A percentile compares a stretch with the other conserved stretches of the same genome.
These are phyloP conservation scores for Tricharina praecox DNA, from an alignment of 495 filamentous ascomycete genomes.

Conservation along the genomic window DNA sequence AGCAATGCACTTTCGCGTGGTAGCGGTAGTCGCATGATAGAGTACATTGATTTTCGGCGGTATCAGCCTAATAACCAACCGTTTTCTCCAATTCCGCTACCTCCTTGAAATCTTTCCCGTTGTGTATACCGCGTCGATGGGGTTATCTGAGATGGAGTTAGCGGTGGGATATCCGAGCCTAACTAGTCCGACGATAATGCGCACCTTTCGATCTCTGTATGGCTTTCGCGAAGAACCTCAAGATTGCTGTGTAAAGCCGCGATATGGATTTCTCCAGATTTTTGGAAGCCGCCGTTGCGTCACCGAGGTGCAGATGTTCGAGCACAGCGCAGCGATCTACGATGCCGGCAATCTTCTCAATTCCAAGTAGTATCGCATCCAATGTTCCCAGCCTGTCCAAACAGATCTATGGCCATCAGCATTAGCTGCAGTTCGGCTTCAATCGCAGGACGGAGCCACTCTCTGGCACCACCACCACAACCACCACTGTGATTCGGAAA, in stretches of 20 bases:
- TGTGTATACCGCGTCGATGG: not conserved
- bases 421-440: not conserved
- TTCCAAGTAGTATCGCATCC: conserved; percentile 16
- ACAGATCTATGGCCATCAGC: conserved; percentile 10
- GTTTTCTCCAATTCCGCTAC: not conserved
- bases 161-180: not conserved
- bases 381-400: conserved; percentile 16
- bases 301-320: conserved; percentile 23
- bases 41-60: not conserved
- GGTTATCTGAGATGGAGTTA: not conserved
- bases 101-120: not conserved
- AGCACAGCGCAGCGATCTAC: conserved; percentile 21
- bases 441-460: too few species aligned
- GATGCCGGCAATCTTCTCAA: conserved; percentile 23
- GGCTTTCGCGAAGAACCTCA: conserved; percentile 1
- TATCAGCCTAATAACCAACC: not conserved
- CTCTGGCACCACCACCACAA: too few species aligned
- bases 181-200: not conserved
- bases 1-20: not conserved
- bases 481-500: too few species aligned
- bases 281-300: not conserved
- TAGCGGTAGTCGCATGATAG: too few species aligned
- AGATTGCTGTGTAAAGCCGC: conserved; percentile 5
- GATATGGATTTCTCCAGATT: not conserved
- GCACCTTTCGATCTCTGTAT: not conserved